A percentile compares a stretch with the other conserved stretches of the same genome.
phyloP scores from a whole-genome alignment of 352 stramenopile species.

The Phytophthora europaea region DNA sequence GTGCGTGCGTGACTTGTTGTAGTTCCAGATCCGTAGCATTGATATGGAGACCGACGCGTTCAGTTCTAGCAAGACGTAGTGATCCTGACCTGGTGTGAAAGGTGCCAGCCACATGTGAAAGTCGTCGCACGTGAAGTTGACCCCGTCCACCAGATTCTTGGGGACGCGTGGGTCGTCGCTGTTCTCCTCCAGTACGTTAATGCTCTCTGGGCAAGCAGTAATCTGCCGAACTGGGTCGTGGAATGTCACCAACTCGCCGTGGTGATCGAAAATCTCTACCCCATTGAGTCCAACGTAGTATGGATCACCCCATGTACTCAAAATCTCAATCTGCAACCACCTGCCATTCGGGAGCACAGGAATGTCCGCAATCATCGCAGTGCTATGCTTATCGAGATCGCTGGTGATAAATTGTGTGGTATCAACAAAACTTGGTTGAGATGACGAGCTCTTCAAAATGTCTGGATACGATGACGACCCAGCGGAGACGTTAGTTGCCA shows the following conservation, averaged over 20 bases:
- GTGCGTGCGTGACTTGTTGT: conserved; percentile 92
- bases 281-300: conserved; percentile 93
- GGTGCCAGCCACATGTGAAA: conserved; percentile 93
- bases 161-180: conserved; percentile 76
- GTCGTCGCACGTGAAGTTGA: conserved; percentile 92
- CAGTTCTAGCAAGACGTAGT: conserved; percentile 74
- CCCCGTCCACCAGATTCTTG: conserved; percentile 84
- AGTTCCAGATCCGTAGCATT: conserved; percentile 94
- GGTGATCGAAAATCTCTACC: conserved; percentile 89
- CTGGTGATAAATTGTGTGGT: not conserved
- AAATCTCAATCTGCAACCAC: conserved; percentile 77
- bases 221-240: conserved; percentile 61
- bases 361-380: conserved; percentile 35
- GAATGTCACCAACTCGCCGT: conserved; percentile 66
- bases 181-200: conserved; percentile 93
- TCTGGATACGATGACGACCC: not conserved
- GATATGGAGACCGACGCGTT: conserved; percentile 52
- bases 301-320: conserved; percentile 91
- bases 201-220: conserved; percentile 73
- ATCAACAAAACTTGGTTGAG: not conserved
- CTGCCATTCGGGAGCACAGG: conserved; percentile 73
- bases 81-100: conserved; percentile 61
- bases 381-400: not conserved
- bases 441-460: not conserved
- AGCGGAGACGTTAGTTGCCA: not conserved